These are phyloP conservation scores for Fusarium subglutinans DNA, from an alignment of 2,329 filamentous ascomycete genomes.

Conservation along the genomic window DNA sequence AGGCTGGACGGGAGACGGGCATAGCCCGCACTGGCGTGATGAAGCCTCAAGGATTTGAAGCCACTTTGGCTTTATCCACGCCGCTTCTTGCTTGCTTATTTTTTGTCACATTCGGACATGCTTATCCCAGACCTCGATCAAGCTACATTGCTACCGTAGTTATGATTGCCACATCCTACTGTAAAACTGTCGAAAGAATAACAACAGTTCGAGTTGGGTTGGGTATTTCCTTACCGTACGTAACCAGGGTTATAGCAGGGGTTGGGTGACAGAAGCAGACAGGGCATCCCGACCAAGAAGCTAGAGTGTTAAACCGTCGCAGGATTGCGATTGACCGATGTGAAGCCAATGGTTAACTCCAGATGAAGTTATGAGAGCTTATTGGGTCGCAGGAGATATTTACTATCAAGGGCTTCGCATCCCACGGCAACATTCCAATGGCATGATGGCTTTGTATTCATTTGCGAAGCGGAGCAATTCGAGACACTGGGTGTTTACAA, in stretches of 20 bases:
- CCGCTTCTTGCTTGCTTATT: slow-evolving; percentile 30
- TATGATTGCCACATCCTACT: slow-evolving; percentile 20
- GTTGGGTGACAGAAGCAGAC: slow-evolving; percentile 18
- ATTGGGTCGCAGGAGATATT: slow-evolving; percentile 44
- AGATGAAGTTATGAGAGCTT: slow-evolving; percentile 21
- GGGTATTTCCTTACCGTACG: not conserved
- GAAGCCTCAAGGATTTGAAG: slow-evolving; percentile 14
- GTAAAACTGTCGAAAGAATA: not conserved
- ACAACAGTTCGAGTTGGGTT: slow-evolving; percentile 15
- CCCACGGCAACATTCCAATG: not conserved
- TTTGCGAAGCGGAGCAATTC: slow-evolving; percentile 8
- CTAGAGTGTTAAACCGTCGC: slow-evolving; percentile 36
- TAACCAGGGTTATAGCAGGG: slow-evolving; percentile 12
- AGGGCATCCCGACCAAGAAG: slow-evolving; percentile 8
- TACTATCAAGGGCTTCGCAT: slow-evolving; percentile 17
- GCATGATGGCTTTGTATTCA: slow-evolving; percentile 1
- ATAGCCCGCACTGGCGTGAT: slow-evolving; percentile 36
- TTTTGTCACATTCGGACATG: slow-evolving; percentile 6
- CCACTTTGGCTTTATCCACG: slow-evolving; percentile 13
- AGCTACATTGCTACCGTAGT: slow-evolving; percentile 1
- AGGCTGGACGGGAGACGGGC: slow-evolving; percentile 37
- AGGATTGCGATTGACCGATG: slow-evolving; percentile 43
- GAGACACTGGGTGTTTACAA: not conserved
- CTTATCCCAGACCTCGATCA: slow-evolving; percentile 10
- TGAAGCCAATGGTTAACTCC: slow-evolving; percentile 40